Evolutionary conservation across 495 filamentous ascomycete species (phyloP), one percentile per base, ranked within the genome.

Genomic region (Neurospora sp.): DNA sequence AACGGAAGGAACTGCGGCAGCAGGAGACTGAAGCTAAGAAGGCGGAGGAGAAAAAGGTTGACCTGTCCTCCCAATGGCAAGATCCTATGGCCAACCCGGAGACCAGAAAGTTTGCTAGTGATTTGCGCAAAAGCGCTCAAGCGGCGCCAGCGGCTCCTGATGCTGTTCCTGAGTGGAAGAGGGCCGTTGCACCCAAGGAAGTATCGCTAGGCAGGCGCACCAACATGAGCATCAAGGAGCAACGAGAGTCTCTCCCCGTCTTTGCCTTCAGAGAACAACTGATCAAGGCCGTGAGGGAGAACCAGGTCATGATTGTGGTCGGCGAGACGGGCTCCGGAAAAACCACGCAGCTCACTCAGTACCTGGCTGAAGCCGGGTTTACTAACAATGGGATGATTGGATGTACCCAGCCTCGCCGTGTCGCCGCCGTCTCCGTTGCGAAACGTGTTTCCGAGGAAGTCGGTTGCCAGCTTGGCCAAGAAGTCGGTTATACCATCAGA

Each of bases 271-370:
- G 94, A 72, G 91, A 91, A 48, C 91, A 95, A 77, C 86, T 99
- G 23, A 89, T 98, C 66, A 90, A 97, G 77, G 96, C 96, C 37
- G 92, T 99, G 9, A 83, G 84, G 31, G 90, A 92, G 39, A 94
- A 99, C 81, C 96, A 98, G 77, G 84, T 98, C 48, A 79, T 99
- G 75, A 96, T 99, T 82, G 96, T 98, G 3, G 95, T 98, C 72
- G 96, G 96, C 73, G 96, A 98, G 79, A 99, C 96, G 74, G 96
- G 96, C 35, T 97, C 93, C 5, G 96, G 96, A 73, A 99, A 99
- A 80, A 99, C 96, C 1, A 99, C 96, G 0, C 96, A 99, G 80
- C 77, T 99, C 39, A 97, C 96, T 0, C 96, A 99, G 77, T 99
- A 94, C 75, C 85, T 99, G 3, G 94, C 94, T 16, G 96, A 99